Evolutionary conservation across 768 basidiomycete genomes (phyloP), one percentile per base, ranked within the genome.

Genomic region (Rhodotorula toruloides): DNA sequence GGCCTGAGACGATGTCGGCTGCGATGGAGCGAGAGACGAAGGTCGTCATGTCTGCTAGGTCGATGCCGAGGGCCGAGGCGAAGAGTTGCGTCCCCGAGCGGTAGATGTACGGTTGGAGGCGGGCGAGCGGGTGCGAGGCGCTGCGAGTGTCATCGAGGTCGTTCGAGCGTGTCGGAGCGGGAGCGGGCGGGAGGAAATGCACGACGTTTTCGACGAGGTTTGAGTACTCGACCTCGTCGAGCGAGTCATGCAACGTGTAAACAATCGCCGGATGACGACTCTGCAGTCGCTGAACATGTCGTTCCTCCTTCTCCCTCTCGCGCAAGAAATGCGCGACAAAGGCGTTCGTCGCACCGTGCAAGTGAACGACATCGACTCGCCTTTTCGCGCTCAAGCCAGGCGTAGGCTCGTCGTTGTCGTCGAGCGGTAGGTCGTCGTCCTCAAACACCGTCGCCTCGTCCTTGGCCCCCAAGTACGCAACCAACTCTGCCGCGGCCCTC

Each of bases 341-440:
- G 37, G 65, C 65, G 54, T 66, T 66, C 22, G 65, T 66, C 55
- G 65, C 65, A 12, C 65, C 65, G 49, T 66, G 65, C 29, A 66
- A 48, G 22, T 66, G 65, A 11, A 61, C 58, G 21, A 66, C 65
- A 37, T 66, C 65, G 47, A 66, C 36, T 12, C 16, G 13, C 1
- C 43, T 34, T 21, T 22, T 8, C 21, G 40, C 37, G 7, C 42
- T 56, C 42, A 21, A 22, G 17, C 7, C 27, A 32, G 2, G 10
- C 50, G 21, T 52, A 12, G 47, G 17, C 5, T 8, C 21, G 5
- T 43, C 42, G 8, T 31, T 5, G 1, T 31, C 31, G 5, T 9
- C 40, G 21, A 22, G 9, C 54, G 7, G 5, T 46, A 19, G 7
- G 34, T 25, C 31, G 14, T 11, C 48, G 48, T 53, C 50, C 17